phyloP scores from a whole-genome alignment of 2,329 filamentous ascomycete genomes.

The Calycina marina region DNA sequence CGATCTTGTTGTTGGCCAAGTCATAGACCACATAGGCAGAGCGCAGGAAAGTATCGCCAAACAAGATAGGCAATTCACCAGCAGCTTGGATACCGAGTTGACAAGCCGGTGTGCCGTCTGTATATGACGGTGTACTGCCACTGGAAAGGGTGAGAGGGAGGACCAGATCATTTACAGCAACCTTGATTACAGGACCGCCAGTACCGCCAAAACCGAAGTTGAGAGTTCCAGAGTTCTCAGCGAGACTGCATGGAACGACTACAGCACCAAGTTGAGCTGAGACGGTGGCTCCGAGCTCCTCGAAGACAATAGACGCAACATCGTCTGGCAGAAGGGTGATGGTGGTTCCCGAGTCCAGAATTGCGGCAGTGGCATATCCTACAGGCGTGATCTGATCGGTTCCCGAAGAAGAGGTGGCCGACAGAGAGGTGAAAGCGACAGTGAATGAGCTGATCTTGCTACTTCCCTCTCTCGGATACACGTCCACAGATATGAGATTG shows the following conservation, averaged over 20 bases:
- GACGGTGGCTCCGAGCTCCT: slow-evolving; percentile 31
- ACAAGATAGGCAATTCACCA: slow-evolving; percentile 18
- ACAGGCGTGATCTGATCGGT: slow-evolving; percentile 20
- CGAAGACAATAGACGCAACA: slow-evolving; percentile 32
- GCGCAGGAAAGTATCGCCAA: slow-evolving; percentile 39
- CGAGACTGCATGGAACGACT: slow-evolving; percentile 31
- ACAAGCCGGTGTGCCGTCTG: slow-evolving; percentile 27
- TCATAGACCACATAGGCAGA: slow-evolving; percentile 41
- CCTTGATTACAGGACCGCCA: slow-evolving; percentile 29
- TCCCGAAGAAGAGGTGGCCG: slow-evolving; percentile 24
- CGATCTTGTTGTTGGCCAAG: slow-evolving; percentile 34
- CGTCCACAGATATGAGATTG: slow-evolving; percentile 20
- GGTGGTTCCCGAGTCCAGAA: slow-evolving; percentile 54
- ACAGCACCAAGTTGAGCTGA: slow-evolving; percentile 29
- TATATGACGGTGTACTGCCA: slow-evolving; percentile 20
- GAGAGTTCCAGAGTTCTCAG: slow-evolving; percentile 27
- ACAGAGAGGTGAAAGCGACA: slow-evolving; percentile 22
- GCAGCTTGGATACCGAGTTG: slow-evolving; percentile 37
- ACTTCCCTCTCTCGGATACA: slow-evolving; percentile 13
- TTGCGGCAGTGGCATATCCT: slow-evolving; percentile 30
- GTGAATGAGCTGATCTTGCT: slow-evolving; percentile 17
- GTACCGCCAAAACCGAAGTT: slow-evolving; percentile 34
- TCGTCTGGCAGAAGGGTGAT: slow-evolving; percentile 49
- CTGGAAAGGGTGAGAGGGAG: slow-evolving; percentile 18
- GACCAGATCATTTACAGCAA: slow-evolving; percentile 32